Evolutionary conservation across 495 filamentous ascomycete species (phyloP), one percentile per base, ranked within the genome.

Genomic region (Tetracladium marchalianum): DNA sequence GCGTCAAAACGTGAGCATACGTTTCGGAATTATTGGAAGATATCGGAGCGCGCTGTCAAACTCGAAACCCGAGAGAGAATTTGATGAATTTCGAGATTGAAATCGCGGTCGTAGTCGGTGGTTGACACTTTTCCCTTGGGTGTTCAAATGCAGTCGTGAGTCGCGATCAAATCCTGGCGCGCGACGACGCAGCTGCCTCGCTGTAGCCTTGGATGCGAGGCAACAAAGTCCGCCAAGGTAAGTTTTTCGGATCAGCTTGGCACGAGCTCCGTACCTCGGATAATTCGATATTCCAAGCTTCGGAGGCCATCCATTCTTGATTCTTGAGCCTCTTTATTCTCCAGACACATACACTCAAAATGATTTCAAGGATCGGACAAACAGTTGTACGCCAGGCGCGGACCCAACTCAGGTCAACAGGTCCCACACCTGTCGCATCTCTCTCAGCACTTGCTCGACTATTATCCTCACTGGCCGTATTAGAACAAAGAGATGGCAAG

Each of bases 401-500:
- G 3, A 43, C 44, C 54, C 66, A 66, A 43, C 50, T 54, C 19
- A 41, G 41, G 34, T 15, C 44, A 36, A 45, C 37, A 17, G 42
- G 33, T 32, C 41, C 51, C 32, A 46, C 49, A 15, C 42, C 44
- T 17, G 43, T 54, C 46, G 47, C 47, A 4, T 54, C 59, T 11
- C 48, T 55, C n/a, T 66, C 69, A 19, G 62, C 66, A 43, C 66
- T 86, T 53, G 70, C 76, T 56, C 78, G 87, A 54, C 71, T 94
- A 43, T 72, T 95, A 40, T 95, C 87, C 37, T 89, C 87, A 38
- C 78, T 98, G 33, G 90, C 90, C 34, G 67, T 97, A 37, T 81
- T 98, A 51, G 92, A 98, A 65, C 92, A 98, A 65, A 81, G 81
- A 60, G 85, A 94, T 55, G 92, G 93, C 49, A 81, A 88, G 64